phyloP scores from a whole-genome alignment of 225 moss, liverwort and hornwort genomes.

The Pleurozium schreberi region DNA sequence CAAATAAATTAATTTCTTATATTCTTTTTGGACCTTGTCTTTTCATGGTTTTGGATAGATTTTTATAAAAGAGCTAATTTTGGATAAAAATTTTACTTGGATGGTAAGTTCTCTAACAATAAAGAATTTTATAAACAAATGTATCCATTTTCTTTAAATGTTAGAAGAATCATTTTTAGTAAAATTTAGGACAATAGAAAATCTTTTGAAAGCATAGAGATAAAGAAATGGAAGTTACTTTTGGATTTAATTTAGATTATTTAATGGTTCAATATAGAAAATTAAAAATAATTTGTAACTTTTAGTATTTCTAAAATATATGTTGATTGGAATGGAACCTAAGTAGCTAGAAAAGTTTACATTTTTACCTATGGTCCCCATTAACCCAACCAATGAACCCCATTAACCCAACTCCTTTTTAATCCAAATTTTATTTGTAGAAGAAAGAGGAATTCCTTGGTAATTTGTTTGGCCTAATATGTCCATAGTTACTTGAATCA shows the following conservation, averaged over 20 bases:
- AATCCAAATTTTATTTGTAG: not conserved
- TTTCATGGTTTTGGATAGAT: not conserved
- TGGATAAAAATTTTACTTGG: not conserved
- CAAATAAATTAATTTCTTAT: too few species aligned
- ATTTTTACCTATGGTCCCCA: not conserved
- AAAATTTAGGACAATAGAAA: not conserved
- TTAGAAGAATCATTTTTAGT: not conserved
- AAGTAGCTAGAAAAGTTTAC: not conserved
- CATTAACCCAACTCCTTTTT: not conserved
- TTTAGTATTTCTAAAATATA: not conserved
- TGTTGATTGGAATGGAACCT: not conserved
- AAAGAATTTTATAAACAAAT: not conserved
- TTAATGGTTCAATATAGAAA: not conserved
- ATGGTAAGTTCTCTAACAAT: too few species aligned
- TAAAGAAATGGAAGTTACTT: not conserved
- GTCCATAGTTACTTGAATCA: not conserved
- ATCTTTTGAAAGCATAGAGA: not conserved
- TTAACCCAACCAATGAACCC: too few species aligned
- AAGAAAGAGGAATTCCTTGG: not conserved
- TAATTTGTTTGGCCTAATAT: not conserved
- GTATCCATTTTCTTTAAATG: not conserved
- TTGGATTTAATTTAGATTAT: not conserved
- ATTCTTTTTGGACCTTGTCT: not conserved
- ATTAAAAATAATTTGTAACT: not conserved
- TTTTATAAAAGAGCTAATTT: not conserved